Conservation (phyloP, 768 basidiomycete species). For the Pleurotus djamor region DNA sequence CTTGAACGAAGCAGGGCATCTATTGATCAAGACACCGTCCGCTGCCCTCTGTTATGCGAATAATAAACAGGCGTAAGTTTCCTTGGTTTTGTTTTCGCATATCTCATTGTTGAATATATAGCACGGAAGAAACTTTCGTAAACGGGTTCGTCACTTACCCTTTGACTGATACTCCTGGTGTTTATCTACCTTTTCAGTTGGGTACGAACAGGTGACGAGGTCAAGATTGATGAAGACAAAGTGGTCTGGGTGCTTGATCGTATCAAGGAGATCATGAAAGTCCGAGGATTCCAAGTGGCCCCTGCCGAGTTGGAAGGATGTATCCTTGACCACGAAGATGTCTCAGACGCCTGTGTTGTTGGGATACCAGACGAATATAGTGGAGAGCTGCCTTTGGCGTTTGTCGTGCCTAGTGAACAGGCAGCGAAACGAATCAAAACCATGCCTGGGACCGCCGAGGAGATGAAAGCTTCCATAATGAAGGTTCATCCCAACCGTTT, state of each 20-base stretch:
- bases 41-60: constrained; percentile 56
- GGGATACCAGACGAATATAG: constrained; percentile 48
- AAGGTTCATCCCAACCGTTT: neutral
- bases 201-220: constrained; percentile 49
- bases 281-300: constrained; percentile 23
- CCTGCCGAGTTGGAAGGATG: constrained; percentile 43
- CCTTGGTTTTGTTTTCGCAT: neutral
- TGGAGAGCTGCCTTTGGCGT: constrained; percentile 53
- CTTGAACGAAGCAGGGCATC: constrained; percentile 59
- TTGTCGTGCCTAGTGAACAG: constrained; percentile 35
- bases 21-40: constrained; percentile 53
- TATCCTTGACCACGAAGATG: constrained; percentile 36
- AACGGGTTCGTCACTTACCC: constrained; percentile 45
- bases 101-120: constrained; percentile 18
- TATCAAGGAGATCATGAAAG: constrained; percentile 32
- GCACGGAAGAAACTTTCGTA: constrained; percentile 67
- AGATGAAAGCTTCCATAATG: constrained; percentile 10
- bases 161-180: neutral
- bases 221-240: constrained; percentile 37
- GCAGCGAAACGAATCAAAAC: constrained; percentile 21
- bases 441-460: constrained; percentile 11
- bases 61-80: constrained; percentile 57
- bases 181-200: constrained; percentile 20
- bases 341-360: constrained; percentile 41
- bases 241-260: constrained; percentile 53